Conservation (phyloP, 2,329 filamentous ascomycete genomes). For the Ophiostoma triangulosporum region DNA sequence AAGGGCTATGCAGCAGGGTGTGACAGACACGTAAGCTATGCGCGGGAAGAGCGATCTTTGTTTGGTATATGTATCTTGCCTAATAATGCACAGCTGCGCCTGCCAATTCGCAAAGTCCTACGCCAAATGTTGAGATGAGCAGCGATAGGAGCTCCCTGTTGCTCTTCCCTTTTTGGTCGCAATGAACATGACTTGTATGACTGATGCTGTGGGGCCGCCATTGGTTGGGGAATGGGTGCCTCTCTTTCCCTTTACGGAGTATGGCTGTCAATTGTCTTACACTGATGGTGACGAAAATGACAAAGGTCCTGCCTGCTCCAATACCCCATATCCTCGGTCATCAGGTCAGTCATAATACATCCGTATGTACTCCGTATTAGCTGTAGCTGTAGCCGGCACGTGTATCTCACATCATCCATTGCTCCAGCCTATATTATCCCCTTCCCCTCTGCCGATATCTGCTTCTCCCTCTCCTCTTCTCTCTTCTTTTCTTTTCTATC, state of each 20-base stretch:
- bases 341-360: background rate
- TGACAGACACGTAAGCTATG: background rate
- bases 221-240: conserved; percentile 6
- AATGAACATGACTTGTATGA: background rate
- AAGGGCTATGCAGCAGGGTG: background rate
- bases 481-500: background rate
- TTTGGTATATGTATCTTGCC: too few relatives aligned
- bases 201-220: conserved; percentile 3
- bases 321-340: conserved; percentile 4
- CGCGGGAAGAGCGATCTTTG: too few relatives aligned
- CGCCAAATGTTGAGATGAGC: background rate
- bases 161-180: background rate
- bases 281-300: too few relatives aligned
- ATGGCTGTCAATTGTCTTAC: background rate
- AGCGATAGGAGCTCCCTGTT: background rate
- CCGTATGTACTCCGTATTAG: background rate
- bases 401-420: background rate
- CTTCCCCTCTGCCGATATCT: background rate
- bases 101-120: background rate
- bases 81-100: background rate
- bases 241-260: conserved; percentile 3
- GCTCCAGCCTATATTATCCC: background rate
- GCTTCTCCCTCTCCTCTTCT: background rate
- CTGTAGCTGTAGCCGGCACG: background rate
- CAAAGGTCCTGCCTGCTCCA: background rate